Evolutionary conservation across 2,329 filamentous ascomycete species (phyloP), one percentile per base, ranked within the genome.

Genomic region (Teratosphaeria zuluensis): DNA sequence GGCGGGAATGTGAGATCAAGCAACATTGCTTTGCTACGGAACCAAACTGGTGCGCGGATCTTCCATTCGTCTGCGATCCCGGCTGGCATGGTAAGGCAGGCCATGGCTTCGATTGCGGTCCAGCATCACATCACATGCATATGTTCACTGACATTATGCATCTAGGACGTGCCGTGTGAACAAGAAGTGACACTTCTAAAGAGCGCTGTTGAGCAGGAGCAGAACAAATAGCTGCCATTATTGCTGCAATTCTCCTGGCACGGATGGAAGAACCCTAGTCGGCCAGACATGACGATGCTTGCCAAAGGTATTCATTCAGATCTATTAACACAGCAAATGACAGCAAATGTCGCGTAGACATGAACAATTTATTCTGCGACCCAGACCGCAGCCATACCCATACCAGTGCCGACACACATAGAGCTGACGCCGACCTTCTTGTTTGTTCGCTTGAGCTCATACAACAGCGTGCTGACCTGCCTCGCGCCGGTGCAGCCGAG

Each of bases 361-460:
- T n/a, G 19, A 53, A 21, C 51, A 42, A 38, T 28, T 16, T 90
- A 95, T 80, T 96, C 92, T 2, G 90, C 89, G 65, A 96, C 92
- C 91, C 92, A 96, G 60, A 96, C 87, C 61, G 92, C 90, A 59
- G 91, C 92, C 90, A 96, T 95, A 56, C 92, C 92, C 94, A 97
- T 97, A 28, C 91, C 92, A 2, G 92, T 97, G 56, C 92, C 94
- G 55, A 97, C 78, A 73, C 94, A 99, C 94, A 97, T 97, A 74
- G 88, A 92, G 32, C 90, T 96, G 51, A 96, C 85, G 56, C 94
- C 94, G 62, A 97, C 78, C 81, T 88, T 89, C 81, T 94, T 82
- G 59, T 86, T 85, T 57, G 84, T 94, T 72, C 92, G 81, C 81
- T 84, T 88, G 67, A 97, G 78, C 82, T 97, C 92, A 66, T 91